Base-by-base conservation (phyloP, 2,329 filamentous ascomycete species). In the Paraphoma sp. region DNA sequence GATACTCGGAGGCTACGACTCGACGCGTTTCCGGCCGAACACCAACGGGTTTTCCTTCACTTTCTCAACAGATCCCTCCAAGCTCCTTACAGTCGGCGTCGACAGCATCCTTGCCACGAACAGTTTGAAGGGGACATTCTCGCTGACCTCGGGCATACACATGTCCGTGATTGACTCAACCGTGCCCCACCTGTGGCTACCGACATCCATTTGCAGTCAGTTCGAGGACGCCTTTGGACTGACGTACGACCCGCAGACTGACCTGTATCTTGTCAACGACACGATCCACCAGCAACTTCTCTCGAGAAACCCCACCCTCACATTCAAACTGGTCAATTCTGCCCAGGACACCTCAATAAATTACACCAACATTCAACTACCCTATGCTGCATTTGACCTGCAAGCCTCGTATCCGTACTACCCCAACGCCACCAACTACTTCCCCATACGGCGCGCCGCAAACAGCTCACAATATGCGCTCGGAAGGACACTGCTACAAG, bases 401-500 rank as follows among this genome's bases (percentile, higher is more conserved):
- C 64, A 75, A 46, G 60, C 76, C 16, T 76, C 79, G 0, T 76
- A 85, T 83, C 67, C 79, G 71, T 84, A 82, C 1, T 75, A 88
- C 6, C 78, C 84, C 48, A 87, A 86, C 62, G 82, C 86, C 33
- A 87, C 86, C 1, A 83, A 51, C n/a, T 91, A 91, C 67, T 90
- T 91, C 56, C 87, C 88, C 4, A 78, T 91, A 45, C 82, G 84
- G 58, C 83, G 83, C 55, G 78, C 84, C 7, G 68, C 81, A 36
- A 81, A 83, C 57, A 80, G 81, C 36, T 79, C 79, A 10, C 80
- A 85, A 60, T 82, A 86, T 67, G 83, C 86, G 14, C 81, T 91
- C 40, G 89, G 89, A 11, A 82, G 88, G 18, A 82, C 85, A 0
- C 89, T 91, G 59, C 76, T 91, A 48, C 89, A 91, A 69, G 88